Evolutionary conservation across 805 yeast species (phyloP).

Genomic region (Candida pini): DNA sequence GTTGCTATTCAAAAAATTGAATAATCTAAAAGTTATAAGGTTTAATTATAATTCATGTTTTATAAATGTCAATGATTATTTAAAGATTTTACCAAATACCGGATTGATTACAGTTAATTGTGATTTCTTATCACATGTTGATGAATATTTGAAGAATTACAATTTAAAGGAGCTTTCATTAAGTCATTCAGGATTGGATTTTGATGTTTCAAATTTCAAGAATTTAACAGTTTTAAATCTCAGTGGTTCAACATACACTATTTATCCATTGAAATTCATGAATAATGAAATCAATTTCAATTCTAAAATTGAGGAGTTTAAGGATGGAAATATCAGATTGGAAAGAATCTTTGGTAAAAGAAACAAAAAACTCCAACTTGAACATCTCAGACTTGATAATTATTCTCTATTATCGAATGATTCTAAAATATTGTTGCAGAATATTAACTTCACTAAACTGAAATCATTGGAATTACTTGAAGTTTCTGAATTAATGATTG

Average conservation of each 20-base stretch:
- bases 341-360: conserved; percentile 1
- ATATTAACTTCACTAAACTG: conserved; percentile 13
- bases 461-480: conserved; percentile 14
- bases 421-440: conserved; percentile 4
- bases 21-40: conserved; percentile 11
- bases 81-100: conserved; percentile 4
- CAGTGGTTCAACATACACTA: conserved; percentile 4
- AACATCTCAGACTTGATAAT: conserved; percentile 13
- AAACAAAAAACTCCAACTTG: conserved; percentile 6
- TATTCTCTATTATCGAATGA: conserved; percentile 12
- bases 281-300: conserved; percentile 6
- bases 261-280: conserved; percentile 10
- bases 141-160: neutral
- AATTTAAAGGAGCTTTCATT: conserved; percentile 7
- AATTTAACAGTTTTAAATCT: conserved; percentile 10
- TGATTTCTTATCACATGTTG: conserved; percentile 5
- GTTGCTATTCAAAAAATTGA: conserved; percentile 10
- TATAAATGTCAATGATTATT: conserved; percentile 10
- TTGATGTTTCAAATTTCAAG: conserved; percentile 5
- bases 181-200: conserved; percentile 1
- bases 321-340: conserved; percentile 3
- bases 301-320: conserved; percentile 4
- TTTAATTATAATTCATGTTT: conserved; percentile 18
- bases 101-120: conserved; percentile 11
- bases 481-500: conserved; percentile 11